A percentile compares a stretch with the other conserved stretches of the same genome.
Conservation (phyloP, 2,329 filamentous ascomycete species). For the Fusarium tanahbumbuense region DNA sequence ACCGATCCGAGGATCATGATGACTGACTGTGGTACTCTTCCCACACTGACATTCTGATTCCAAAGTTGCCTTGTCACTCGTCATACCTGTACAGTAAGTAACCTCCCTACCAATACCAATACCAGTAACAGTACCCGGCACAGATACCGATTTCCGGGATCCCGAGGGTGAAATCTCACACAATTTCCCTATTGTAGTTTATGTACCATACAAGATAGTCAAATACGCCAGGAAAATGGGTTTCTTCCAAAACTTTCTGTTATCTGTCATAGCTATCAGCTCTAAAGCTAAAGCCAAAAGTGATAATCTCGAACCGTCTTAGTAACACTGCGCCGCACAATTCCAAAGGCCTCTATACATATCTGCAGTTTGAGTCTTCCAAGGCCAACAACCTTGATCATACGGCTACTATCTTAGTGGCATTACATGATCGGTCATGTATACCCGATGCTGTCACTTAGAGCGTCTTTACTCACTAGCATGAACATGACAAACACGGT, state of each 20-base stretch:
- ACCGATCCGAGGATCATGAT: slow-evolving; percentile 20
- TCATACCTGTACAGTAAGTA: neutral
- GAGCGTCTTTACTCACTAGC: neutral
- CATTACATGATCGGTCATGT: slow-evolving; percentile 8
- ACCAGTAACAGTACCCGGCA: slow-evolving; percentile 1
- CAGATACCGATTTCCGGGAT: slow-evolving; percentile 36
- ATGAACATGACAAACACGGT: neutral
- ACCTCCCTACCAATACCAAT: neutral
- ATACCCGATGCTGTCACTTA: neutral
- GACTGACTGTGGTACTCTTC: neutral
- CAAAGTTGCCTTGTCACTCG: slow-evolving; percentile 1
- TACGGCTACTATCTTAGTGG: neutral
- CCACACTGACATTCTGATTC: slow-evolving; percentile 4
- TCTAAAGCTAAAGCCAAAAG: neutral
- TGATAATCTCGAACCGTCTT: neutral
- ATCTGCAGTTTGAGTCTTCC: neutral
- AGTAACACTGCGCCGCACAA: neutral
- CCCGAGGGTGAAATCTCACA: slow-evolving; percentile 26
- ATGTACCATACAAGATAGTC: slow-evolving; percentile 13
- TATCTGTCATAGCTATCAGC: neutral
- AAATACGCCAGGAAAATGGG: neutral
- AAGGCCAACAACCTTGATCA: neutral
- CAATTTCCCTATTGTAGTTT: slow-evolving; percentile 16
- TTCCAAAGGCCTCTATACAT: neutral
- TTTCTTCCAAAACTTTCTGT: neutral